phyloP scores from a whole-genome alignment of 495 filamentous ascomycete genomes.

The Hamigera avellanea region DNA sequence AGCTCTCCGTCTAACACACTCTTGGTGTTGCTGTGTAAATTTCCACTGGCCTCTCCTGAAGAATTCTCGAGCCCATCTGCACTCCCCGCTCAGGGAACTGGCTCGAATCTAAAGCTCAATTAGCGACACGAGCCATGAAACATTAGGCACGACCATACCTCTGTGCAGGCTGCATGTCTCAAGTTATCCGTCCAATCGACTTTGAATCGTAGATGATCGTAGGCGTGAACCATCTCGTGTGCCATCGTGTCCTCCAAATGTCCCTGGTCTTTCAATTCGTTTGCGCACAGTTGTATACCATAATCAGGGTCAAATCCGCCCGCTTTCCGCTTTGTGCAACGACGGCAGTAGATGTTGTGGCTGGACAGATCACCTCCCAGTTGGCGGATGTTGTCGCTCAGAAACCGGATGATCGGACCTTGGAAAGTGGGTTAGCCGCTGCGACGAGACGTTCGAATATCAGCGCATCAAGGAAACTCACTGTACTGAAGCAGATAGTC shows the following conservation, averaged over 20 bases:
- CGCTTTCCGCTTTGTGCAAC: conserved; percentile 53
- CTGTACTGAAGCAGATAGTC: conserved; percentile 72
- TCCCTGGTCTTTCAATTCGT: conserved; percentile 59
- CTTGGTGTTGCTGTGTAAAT: conserved; percentile 83
- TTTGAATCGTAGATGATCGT: conserved; percentile 85
- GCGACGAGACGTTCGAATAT: neutral
- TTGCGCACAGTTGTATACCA: conserved; percentile 85
- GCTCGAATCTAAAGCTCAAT: conserved; percentile 62
- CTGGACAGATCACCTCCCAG: conserved; percentile 63
- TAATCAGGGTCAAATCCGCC: conserved; percentile 78
- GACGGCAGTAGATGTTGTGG: conserved; percentile 67
- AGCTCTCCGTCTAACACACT: conserved; percentile 76
- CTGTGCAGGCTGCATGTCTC: conserved; percentile 88
- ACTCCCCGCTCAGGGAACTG: conserved; percentile 84
- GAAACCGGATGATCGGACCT: conserved; percentile 73
- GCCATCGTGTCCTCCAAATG: conserved; percentile 89
- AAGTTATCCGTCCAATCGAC: conserved; percentile 68
- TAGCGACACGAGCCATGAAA: neutral
- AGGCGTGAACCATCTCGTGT: conserved; percentile 97
- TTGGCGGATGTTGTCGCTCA: conserved; percentile 63
- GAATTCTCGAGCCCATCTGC: conserved; percentile 79
- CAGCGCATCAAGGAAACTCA: conserved; percentile 13
- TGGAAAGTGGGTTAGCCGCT: conserved; percentile 8
- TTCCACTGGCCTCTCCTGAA: conserved; percentile 74
- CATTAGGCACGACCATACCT: conserved; percentile 42